Evolutionary conservation across 495 filamentous ascomycete species (phyloP), one percentile per base, ranked within the genome.

Genomic region (Hyaloscypha variabilis): DNA sequence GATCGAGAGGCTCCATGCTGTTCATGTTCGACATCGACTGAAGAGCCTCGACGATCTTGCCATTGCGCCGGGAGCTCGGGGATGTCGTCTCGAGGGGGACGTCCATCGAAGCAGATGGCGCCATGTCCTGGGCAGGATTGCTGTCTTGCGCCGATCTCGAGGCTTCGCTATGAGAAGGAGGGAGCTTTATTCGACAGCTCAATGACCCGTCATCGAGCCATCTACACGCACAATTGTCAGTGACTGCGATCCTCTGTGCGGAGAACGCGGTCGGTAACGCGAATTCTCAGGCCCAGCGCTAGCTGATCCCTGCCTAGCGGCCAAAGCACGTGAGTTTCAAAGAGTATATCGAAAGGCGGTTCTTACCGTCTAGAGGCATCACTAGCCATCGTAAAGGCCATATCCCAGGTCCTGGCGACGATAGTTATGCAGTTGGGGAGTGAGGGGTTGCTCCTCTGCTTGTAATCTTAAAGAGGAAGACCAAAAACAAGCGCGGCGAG

Each of bases 141-240:
- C 23, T 26, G 23, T 54, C 39, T 34, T 58, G 26, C 6, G 39
- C n/a, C 21, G 50, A 28, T 42, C 49, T 54, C 3, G 49, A 34
- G 8, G 14, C 46, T 14, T 61, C 59, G 4, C 36, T 19, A 6
- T 28, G 24, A 30, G 25, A 34, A 17, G 61, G 59, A 8, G 70
- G 67, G 11, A 72, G 29, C 52, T 72, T 72, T 51, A 72, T 72
- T 52, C 70, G 70, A 63, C 70, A 72, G 39, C 64, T 67, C 67
- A 56, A 65, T 62, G 65, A 65, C 28, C 69, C 69, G 36, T 66
- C 67, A 24, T 69, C 67, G n/a, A 72, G 64, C 61, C 67, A 69
- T 65, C 70, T 72, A 51, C 6, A 24, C 1, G 26, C 51, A 19
- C 51, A 6, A 54, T 28, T n/a, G 51, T 54, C 51, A 54, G 51